Conservation (phyloP, 1,284 basidiomycete species). For the Cutaneotrichosporon spelunceum region DNA sequence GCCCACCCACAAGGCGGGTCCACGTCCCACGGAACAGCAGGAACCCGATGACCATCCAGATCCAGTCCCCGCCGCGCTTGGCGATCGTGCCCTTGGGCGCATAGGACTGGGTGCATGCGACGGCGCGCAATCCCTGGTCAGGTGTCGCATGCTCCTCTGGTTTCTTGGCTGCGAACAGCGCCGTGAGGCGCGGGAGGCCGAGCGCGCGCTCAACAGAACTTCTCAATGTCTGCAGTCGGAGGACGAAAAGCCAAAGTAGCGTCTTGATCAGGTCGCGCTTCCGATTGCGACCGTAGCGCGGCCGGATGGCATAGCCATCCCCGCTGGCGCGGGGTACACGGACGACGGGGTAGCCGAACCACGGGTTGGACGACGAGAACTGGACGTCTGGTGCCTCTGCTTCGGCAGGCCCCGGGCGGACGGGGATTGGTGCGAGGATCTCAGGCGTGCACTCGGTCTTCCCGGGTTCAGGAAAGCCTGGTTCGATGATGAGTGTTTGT, state of each 20-base stretch:
- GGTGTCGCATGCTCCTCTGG: slow-evolving; percentile 1
- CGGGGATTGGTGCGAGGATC: neutral
- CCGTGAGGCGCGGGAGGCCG: slow-evolving; percentile 28
- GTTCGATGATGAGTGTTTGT: neutral
- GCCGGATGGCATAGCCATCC: slow-evolving; percentile 28
- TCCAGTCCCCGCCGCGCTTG: slow-evolving; percentile 35
- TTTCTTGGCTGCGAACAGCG: slow-evolving; percentile 2
- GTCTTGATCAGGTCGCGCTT: slow-evolving; percentile 52
- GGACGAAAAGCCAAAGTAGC: slow-evolving; percentile 48
- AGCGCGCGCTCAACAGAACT: slow-evolving; percentile 34
- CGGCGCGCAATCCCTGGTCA: slow-evolving; percentile 11
- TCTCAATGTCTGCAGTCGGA: slow-evolving; percentile 43
- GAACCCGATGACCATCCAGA: slow-evolving; percentile 48
- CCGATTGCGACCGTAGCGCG: slow-evolving; percentile 43
- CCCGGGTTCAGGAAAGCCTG: neutral
- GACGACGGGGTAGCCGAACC: slow-evolving; percentile 50
- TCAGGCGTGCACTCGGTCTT: neutral
- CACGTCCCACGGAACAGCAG: slow-evolving; percentile 46
- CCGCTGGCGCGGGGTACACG: slow-evolving; percentile 23
- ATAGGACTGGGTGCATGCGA: slow-evolving; percentile 12
- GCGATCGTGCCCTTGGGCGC: slow-evolving; percentile 6
- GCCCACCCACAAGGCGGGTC: slow-evolving; percentile 33
- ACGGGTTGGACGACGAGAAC: slow-evolving; percentile 41
- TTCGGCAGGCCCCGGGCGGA: neutral
- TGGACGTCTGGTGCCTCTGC: slow-evolving; percentile 13